Base-by-base conservation (phyloP, 345 rosid genomes). In the Populus nigra region DNA sequence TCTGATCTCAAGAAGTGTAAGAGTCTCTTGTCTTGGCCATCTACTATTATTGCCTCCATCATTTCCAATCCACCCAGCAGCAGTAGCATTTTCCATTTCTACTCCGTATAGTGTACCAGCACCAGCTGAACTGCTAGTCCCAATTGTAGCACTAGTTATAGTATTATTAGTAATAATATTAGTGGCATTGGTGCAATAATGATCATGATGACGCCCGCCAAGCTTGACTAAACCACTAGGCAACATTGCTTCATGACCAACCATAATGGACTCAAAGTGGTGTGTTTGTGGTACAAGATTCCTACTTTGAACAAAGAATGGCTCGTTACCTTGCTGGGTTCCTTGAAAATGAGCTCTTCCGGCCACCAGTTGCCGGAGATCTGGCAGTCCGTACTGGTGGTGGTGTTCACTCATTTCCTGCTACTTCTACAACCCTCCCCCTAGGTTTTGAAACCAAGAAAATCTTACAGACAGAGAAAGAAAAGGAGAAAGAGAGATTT, bases 21-120 rank as follows among this genome's bases (percentile, higher is more conserved):
- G 90, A 73, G 99, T 95, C 89, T 95, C 99, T 75, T 95, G 99
- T 75, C 99, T 86, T 5, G 98, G 98, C 99, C 99, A 95, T 73
- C 99, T 90, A 25, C 93, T 91, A 7, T 86, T 88, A 39, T 88
- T 90, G 39, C 88, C 90, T 7, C 84, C 92, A 16, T 87, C 76
- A 36, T 38, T 73, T 73, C 66, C 76, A 59, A 23, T 31, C 76
- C 76, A 73, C 12, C 67, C 76, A 87, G 57, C 82, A 79, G 16
- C 80, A 78, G 35, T 5, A 66, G 83, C 33, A 49, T 39, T 57
- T 17, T 73, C 76, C 76, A 73, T 57, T 73, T 55, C 50, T 43
- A 57, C 49, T 23, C 67, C 76, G 15, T 22, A 35, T 2, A 57
- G 43, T 7, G 67, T n/a, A 36, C 31, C 72, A 75, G 9, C 65